Conservation (phyloP, 176 grass and related monocot genomes). For the Pontederia crassipes region DNA sequence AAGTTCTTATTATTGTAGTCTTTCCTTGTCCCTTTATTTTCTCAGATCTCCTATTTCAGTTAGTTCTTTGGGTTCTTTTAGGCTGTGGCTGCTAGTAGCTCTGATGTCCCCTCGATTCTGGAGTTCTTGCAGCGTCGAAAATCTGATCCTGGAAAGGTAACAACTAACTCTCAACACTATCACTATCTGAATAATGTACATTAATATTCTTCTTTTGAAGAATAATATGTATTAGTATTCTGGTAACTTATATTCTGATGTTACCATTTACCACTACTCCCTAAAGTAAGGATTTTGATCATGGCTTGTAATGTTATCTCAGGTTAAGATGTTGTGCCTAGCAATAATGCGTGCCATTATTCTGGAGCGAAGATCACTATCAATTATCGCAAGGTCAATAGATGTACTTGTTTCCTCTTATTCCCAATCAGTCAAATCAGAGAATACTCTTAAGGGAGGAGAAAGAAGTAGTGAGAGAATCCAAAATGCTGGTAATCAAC, state of each 20-base stretch:
- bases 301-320: conserved; percentile 1
- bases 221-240: conserved; percentile 11
- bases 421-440: conserved; percentile 52
- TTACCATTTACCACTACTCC: background rate
- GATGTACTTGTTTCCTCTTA: conserved; percentile 83
- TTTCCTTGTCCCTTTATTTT: conserved; percentile 15
- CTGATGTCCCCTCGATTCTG: conserved; percentile 73
- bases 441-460: conserved; percentile 27
- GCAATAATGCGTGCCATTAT: conserved; percentile 66
- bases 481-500: conserved; percentile 31
- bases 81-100: conserved; percentile 91
- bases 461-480: conserved; percentile 45
- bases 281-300: background rate
- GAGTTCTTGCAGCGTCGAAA: conserved; percentile 87
- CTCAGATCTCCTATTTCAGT: conserved; percentile 4
- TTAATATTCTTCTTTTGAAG: no score
- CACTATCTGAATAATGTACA: no score
- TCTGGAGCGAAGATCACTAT: conserved; percentile 64
- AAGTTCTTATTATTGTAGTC: conserved; percentile 14
- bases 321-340: conserved; percentile 79
- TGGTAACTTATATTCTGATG: background rate
- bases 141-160: conserved; percentile 57
- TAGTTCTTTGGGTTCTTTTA: conserved; percentile 12
- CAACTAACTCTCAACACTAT: no score
- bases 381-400: conserved; percentile 57